Percentiles rank a stretch among this genome's conserved stretches.
phyloP scores from a whole-genome alignment of 257 asterid genomes.

The Nicotiana undulata region DNA sequence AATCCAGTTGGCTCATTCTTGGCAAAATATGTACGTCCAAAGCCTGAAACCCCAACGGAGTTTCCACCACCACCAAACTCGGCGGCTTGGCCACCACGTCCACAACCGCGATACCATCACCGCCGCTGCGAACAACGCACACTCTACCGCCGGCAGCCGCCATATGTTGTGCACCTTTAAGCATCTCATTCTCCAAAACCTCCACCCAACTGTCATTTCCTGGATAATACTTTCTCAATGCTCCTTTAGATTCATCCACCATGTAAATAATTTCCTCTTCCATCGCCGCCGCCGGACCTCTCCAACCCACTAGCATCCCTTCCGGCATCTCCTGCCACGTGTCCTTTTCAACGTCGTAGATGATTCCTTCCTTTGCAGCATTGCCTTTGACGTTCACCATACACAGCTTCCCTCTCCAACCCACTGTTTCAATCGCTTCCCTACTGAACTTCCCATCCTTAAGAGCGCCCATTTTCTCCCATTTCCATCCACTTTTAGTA shows the following conservation, averaged over 20 bases:
- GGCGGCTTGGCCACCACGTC: slow-evolving; percentile 47
- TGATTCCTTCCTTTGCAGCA: slow-evolving; percentile 56
- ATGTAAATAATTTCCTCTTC: slow-evolving; percentile 45
- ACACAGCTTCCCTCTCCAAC: slow-evolving; percentile 74
- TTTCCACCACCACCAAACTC: slow-evolving; percentile 45
- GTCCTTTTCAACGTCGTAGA: slow-evolving; percentile 42
- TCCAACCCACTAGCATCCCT: slow-evolving; percentile 80
- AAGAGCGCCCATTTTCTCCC: slow-evolving; percentile 53
- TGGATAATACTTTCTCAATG: slow-evolving; percentile 40
- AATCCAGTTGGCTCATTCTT: slow-evolving; percentile 24
- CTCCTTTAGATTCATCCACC: slow-evolving; percentile 65
- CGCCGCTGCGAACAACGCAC: slow-evolving; percentile 40
- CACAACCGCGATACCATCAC: slow-evolving; percentile 44
- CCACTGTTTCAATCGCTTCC: slow-evolving; percentile 75
- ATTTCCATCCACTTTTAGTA: slow-evolving; percentile 13
- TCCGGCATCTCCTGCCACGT: slow-evolving; percentile 70
- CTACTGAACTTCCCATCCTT: slow-evolving; percentile 66
- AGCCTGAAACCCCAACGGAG: slow-evolving; percentile 41
- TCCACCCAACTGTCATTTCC: slow-evolving; percentile 46
- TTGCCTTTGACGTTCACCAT: slow-evolving; percentile 43
- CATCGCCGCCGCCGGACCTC: slow-evolving; percentile 56
- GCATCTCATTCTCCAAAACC: slow-evolving; percentile 24
- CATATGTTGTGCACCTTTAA: slow-evolving; percentile 51
- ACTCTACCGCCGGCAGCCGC: slow-evolving; percentile 61
- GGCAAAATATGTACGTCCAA: slow-evolving; percentile 62